Evolutionary conservation across 2,329 filamentous ascomycete genomes (phyloP), one percentile per base, ranked within the genome.

Genomic region (Calonectria hawksworthii): DNA sequence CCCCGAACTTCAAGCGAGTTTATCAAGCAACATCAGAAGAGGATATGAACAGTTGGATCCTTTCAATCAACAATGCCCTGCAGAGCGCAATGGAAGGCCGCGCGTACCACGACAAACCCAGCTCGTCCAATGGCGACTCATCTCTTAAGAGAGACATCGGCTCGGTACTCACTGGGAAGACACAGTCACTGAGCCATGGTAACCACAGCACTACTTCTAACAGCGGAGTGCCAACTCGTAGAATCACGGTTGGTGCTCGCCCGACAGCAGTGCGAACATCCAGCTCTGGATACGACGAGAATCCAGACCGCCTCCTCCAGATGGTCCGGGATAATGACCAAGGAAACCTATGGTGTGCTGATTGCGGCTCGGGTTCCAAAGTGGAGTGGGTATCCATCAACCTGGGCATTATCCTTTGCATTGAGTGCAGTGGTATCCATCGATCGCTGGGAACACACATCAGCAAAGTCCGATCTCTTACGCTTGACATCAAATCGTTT

Each of bases 321-420:
- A 93, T 94, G 83, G 92, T 99, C 52, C 94, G 96, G 65, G 95
- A 98, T 73, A 94, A 94, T 65, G 97, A 99, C 82, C 94, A 98
- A 81, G 96, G 95, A 51, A 99, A 99, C 85, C 94, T 92, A 79
- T 94, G 94, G 91, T 99, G 97, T 83, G 97, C 97, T 21, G 97
- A 99, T 84, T 99, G 97, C 83, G 95, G 95, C 14, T 98, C 96
- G 10, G 94, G 94, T 41, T 92, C 93, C 82, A 99, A 98, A 87
- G 96, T 98, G 28, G 97, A 99, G 85, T 99, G 97, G 97, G 97
- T 99, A 34, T 99, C 97, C 0, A 98, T 99, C 86, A 99, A 99
- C 81, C 90, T 99, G 6, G 97, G 95, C 59, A 98, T 99, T 74
- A 93, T 99, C 69, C 90, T 99, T 26, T 99, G 97, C 86, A 98